Conservation (phyloP, 257 asterid species). For the Solanum peruvianum region DNA sequence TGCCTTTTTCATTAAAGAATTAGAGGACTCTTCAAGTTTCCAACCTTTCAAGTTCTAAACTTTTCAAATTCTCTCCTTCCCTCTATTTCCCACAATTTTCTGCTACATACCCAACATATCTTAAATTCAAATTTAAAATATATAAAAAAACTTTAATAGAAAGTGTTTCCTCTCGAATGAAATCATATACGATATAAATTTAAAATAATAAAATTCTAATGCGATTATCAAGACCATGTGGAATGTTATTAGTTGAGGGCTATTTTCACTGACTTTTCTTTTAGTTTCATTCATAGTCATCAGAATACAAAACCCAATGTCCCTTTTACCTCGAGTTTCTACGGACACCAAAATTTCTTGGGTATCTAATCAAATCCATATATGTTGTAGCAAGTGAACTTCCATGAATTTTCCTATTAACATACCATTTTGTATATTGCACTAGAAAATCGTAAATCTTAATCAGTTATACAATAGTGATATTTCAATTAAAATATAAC, state of each 20-base stretch:
- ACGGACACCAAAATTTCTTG: neutral
- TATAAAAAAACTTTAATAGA: too few relatives aligned
- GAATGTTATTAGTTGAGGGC: neutral
- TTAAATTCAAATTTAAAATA: accelerated
- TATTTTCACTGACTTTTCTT: neutral
- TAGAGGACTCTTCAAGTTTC: too few relatives aligned
- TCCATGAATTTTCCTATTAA: neutral
- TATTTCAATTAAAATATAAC: neutral
- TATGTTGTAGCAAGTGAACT: neutral
- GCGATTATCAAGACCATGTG: slow-evolving; percentile 7
- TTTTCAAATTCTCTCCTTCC: too few relatives aligned
- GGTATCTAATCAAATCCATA: slow-evolving; percentile 9
- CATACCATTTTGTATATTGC: neutral
- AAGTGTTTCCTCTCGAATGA: accelerated
- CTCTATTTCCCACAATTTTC: too few relatives aligned
- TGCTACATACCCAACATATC: too few relatives aligned
- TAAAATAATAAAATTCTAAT: too few relatives aligned
- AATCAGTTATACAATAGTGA: neutral
- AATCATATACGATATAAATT: too few relatives aligned
- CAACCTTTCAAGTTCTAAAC: too few relatives aligned
- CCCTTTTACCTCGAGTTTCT: neutral
- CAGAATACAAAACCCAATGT: neutral
- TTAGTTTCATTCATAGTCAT: slow-evolving; percentile 5
- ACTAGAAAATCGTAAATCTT: neutral
- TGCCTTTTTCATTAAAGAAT: too few relatives aligned